These are phyloP conservation scores for Phytophthora macrochlamydospora DNA, from an alignment of 352 stramenopile species.

Conservation along the genomic window DNA sequence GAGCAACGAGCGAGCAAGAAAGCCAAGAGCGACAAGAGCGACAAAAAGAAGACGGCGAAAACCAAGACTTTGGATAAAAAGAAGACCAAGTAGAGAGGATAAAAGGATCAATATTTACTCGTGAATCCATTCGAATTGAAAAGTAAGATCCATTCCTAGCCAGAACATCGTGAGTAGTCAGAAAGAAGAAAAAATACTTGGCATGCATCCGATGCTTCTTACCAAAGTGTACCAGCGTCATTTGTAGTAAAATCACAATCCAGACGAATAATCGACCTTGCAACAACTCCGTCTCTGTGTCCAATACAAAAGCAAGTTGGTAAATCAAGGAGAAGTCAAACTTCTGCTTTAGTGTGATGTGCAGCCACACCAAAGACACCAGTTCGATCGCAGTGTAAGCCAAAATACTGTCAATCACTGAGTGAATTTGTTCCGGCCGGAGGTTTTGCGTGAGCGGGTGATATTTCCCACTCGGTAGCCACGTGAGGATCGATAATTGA, in stretches of 20 bases:
- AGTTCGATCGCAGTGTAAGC: conserved; percentile 3
- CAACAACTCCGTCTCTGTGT: not conserved
- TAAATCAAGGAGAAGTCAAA: conserved; percentile 5
- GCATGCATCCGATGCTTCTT: not conserved
- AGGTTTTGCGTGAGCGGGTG: conserved; percentile 15
- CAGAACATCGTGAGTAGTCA: not conserved
- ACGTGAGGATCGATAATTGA: conserved; percentile 10
- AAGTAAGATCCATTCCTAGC: not conserved
- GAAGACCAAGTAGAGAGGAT: conserved; percentile 3
- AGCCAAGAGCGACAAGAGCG: not conserved
- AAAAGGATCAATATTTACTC: not conserved
- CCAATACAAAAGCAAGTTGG: conserved; percentile 13
- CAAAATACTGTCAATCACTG: conserved; percentile 14
- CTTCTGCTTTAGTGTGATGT: conserved; percentile 6
- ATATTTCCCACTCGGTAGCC: conserved; percentile 18
- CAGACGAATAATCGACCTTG: not conserved
- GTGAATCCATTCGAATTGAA: not conserved
- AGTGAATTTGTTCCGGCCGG: conserved; percentile 5
- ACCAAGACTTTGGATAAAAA: conserved; percentile 5
- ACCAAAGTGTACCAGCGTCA: not conserved
- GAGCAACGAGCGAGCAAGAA: conserved; percentile 2
- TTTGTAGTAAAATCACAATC: not conserved
- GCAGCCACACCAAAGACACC: not conserved
- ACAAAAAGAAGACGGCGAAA: conserved; percentile 17
- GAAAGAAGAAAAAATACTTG: not conserved